Evolutionary conservation across 805 yeast genomes (phyloP).

Genomic region (Suhomyces kilbournensis): DNA sequence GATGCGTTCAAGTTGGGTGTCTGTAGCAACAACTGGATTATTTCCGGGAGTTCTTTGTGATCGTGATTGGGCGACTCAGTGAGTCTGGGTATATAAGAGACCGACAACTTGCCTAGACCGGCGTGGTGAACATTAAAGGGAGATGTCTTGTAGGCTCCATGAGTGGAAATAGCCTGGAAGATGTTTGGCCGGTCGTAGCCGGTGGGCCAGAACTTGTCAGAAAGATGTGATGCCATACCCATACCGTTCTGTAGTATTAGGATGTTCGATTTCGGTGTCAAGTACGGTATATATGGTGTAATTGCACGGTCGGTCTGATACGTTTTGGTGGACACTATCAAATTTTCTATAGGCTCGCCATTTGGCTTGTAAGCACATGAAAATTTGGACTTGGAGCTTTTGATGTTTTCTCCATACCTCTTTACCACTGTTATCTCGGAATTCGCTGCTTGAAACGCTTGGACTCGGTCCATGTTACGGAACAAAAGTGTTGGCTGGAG

Average conservation of each 20-base stretch:
- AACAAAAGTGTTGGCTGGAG: slow-evolving; percentile 35
- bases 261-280: slow-evolving; percentile 52
- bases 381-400: slow-evolving; percentile 13
- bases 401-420: slow-evolving; percentile 17
- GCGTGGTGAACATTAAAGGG: slow-evolving; percentile 50
- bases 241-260: slow-evolving; percentile 82
- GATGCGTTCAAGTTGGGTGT: slow-evolving; percentile 24
- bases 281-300: slow-evolving; percentile 46
- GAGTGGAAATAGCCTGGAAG: slow-evolving; percentile 75
- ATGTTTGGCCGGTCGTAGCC: slow-evolving; percentile 49
- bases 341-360: slow-evolving; percentile 40
- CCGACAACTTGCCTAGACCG: slow-evolving; percentile 62
- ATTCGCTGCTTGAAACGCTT: slow-evolving; percentile 39
- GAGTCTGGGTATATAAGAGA: slow-evolving; percentile 53
- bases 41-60: slow-evolving; percentile 12
- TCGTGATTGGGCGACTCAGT: neutral
- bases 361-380: slow-evolving; percentile 25
- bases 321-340: slow-evolving; percentile 79
- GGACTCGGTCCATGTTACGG: slow-evolving; percentile 40
- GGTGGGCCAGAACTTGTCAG: slow-evolving; percentile 53
- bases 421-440: slow-evolving; percentile 32
- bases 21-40: slow-evolving; percentile 21
- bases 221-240: slow-evolving; percentile 61
- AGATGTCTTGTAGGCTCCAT: slow-evolving; percentile 64
- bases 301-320: slow-evolving; percentile 69